Evolutionary conservation across 805 yeast genomes (phyloP).

Genomic region (Metschnikowia hibisci): DNA sequence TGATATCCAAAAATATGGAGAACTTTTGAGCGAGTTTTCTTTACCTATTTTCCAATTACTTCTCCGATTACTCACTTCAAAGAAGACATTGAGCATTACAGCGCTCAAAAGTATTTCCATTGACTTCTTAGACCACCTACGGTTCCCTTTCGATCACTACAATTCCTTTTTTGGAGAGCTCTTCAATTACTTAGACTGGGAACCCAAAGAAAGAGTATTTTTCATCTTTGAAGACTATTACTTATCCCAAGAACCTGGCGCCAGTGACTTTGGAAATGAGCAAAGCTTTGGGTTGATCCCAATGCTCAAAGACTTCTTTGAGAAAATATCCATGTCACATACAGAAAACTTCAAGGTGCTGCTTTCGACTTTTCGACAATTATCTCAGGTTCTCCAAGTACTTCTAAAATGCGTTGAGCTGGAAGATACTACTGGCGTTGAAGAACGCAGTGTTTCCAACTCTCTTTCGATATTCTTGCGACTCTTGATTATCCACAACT

Average conservation of each 20-base stretch:
- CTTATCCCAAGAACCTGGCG: constrained; percentile 12
- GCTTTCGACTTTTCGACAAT: constrained; percentile 20
- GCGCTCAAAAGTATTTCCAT: constrained; percentile 10
- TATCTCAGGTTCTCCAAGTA: constrained; percentile 21
- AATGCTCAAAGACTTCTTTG: constrained; percentile 41
- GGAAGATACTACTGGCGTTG: constrained; percentile 3
- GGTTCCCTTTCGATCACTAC: constrained; percentile 24
- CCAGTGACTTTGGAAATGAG: background rate
- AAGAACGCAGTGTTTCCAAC: constrained; percentile 15
- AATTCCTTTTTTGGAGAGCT: constrained; percentile 41
- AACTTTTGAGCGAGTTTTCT: constrained; percentile 31
- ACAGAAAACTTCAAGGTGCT: constrained; percentile 21
- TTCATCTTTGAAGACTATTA: constrained; percentile 27
- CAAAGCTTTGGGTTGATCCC: constrained; percentile 28
- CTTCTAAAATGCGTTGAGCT: constrained; percentile 19
- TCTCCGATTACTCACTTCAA: constrained; percentile 25
- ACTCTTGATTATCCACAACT: constrained; percentile 56
- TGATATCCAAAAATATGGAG: background rate
- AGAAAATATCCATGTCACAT: constrained; percentile 41
- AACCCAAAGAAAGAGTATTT: constrained; percentile 25
- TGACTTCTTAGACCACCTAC: constrained; percentile 14
- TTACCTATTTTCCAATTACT: constrained; percentile 41
- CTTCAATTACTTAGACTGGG: constrained; percentile 31
- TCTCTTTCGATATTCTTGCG: constrained; percentile 49
- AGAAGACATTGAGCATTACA: constrained; percentile 13